A percentile compares a stretch with the other conserved stretches of the same genome.
phyloP scores from a whole-genome alignment of 140 eudicot genomes.

The Ambrosia hybrid region DNA sequence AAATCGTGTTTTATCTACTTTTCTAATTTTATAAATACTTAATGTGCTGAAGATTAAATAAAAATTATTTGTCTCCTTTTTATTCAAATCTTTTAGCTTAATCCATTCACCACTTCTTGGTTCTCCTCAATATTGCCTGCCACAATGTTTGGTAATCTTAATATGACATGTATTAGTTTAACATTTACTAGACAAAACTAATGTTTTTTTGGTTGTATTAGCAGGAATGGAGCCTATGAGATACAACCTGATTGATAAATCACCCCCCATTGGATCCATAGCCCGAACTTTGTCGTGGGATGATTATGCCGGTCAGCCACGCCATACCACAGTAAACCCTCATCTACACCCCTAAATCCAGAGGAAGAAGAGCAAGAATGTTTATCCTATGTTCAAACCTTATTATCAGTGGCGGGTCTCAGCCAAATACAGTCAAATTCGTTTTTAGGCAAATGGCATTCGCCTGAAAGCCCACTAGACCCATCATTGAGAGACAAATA shows the following conservation, averaged over 20 bases:
- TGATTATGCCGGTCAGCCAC: constrained; percentile 53
- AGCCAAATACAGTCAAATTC: constrained; percentile 39
- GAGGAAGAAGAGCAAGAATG: constrained; percentile 70
- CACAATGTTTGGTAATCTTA: too few relatives aligned
- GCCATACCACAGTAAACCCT: constrained; percentile 39
- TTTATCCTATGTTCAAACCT: constrained; percentile 52
- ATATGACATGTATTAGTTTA: neutral
- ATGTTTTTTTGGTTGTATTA: constrained; percentile 6
- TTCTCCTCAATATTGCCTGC: too few relatives aligned
- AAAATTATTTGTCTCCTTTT: neutral
- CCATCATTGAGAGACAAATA: constrained; percentile 73
- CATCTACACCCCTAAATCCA: constrained; percentile 45
- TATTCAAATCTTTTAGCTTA: constrained; percentile 3
- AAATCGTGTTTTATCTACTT: neutral
- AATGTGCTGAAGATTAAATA: neutral
- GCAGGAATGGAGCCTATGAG: constrained; percentile 49
- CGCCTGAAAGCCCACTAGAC: constrained; percentile 81
- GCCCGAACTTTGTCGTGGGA: constrained; percentile 94
- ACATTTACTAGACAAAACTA: neutral
- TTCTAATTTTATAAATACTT: neutral
- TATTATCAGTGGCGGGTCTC: constrained; percentile 67
- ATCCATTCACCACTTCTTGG: neutral
- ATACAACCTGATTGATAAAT: constrained; percentile 80
- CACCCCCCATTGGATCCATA: constrained; percentile 93
- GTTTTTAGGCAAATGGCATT: constrained; percentile 64